Conservation (phyloP, 108 stramenopile species). For the Skeletonema potamos region DNA sequence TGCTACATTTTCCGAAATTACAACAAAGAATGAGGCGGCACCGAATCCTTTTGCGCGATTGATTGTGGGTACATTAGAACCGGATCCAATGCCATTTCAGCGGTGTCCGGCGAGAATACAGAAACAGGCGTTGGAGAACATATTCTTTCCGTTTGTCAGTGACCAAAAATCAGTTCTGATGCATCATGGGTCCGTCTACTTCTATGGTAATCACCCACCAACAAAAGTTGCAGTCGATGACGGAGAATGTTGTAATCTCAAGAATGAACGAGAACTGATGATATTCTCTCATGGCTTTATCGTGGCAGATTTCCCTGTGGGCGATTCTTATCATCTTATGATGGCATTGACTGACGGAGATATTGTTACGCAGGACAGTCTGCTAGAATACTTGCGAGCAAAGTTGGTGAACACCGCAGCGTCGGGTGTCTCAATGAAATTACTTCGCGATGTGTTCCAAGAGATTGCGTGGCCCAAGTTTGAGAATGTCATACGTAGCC, state of each 20-base stretch:
- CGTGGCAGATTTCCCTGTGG: not conserved
- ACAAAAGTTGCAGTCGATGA: not conserved
- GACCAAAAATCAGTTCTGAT: not conserved
- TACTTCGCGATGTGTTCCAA: not conserved
- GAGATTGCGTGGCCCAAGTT: not conserved
- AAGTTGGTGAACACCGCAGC: not conserved
- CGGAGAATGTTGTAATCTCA: not conserved
- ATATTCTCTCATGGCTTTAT: not conserved
- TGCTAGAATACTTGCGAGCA: not conserved
- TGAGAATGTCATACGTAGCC: not conserved
- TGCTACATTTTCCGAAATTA: not conserved
- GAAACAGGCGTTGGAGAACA: not conserved
- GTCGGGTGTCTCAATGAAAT: not conserved
- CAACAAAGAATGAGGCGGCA: not conserved
- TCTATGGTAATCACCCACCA: not conserved
- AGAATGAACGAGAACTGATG: not conserved
- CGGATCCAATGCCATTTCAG: not conserved
- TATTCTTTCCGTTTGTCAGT: not conserved
- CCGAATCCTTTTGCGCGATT: not conserved
- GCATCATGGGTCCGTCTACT: not conserved
- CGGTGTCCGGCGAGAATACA: not conserved
- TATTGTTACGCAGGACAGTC: not conserved
- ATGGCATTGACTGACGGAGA: not conserved
- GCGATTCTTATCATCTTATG: not conserved
- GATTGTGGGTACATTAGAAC: not conserved